phyloP scores from a whole-genome alignment of 805 yeast genomes.

The Saccharomyces paradoxus region DNA sequence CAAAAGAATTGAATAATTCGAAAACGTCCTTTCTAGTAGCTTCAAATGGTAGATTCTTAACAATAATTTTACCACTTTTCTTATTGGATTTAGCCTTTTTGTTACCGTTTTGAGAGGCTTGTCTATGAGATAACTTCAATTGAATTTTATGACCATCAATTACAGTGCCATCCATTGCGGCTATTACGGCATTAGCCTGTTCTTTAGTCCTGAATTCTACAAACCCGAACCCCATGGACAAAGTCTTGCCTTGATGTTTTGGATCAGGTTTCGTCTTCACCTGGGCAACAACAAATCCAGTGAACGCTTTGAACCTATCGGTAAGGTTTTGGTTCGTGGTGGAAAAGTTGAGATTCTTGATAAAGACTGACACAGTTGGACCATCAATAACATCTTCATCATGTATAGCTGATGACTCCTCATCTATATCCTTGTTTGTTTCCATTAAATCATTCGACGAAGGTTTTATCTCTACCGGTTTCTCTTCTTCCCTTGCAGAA shows the following conservation, averaged over 20 bases:
- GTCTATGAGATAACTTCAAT: slow-evolving; percentile 80
- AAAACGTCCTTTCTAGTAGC: slow-evolving; percentile 88
- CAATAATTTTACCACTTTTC: slow-evolving; percentile 67
- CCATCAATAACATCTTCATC: slow-evolving; percentile 42
- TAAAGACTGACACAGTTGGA: slow-evolving; percentile 80
- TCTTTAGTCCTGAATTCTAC: slow-evolving; percentile 77
- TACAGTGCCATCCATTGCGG: slow-evolving; percentile 62
- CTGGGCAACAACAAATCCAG: slow-evolving; percentile 75
- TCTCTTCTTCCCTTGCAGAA: slow-evolving; percentile 22
- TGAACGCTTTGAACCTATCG: slow-evolving; percentile 55
- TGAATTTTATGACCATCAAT: slow-evolving; percentile 87
- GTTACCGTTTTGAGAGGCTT: slow-evolving; percentile 33
- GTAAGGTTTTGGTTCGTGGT: slow-evolving; percentile 56
- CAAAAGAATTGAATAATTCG: slow-evolving; percentile 88
- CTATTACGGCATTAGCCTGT: slow-evolving; percentile 70
- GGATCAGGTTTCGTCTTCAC: slow-evolving; percentile 87
- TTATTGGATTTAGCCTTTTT: slow-evolving; percentile 30
- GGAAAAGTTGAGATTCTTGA: slow-evolving; percentile 83
- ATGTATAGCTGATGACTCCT: slow-evolving; percentile 27
- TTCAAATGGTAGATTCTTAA: slow-evolving; percentile 95
- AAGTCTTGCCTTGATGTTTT: slow-evolving; percentile 51
- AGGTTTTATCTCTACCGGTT: slow-evolving; percentile 29
- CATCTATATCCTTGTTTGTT: slow-evolving; percentile 39
- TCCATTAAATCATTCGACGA: slow-evolving; percentile 30
- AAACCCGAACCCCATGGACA: slow-evolving; percentile 97